Percentiles rank a stretch among this genome's conserved stretches.
These are phyloP conservation scores for Neurospora hispaniola DNA, from an alignment of 495 filamentous ascomycete genomes.

Conservation along the genomic window DNA sequence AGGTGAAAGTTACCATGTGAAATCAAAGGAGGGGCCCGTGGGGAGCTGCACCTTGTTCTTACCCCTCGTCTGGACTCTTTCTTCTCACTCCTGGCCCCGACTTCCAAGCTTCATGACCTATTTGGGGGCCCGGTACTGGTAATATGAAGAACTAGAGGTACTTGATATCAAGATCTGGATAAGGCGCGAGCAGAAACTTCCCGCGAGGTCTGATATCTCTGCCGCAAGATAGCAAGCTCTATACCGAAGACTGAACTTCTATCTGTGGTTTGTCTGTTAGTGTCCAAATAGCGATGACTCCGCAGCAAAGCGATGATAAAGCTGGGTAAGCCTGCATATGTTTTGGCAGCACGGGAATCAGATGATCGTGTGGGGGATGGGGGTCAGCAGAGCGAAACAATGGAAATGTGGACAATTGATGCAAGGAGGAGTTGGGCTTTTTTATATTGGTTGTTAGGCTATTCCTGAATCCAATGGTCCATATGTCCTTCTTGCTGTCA, in stretches of 20 bases:
- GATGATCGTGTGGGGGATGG: neutral
- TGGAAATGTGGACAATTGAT: neutral
- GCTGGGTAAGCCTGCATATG: neutral
- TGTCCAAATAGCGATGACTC: neutral
- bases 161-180: neutral
- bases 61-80: neutral
- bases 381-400: neutral
- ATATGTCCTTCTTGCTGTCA: neutral
- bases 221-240: neutral
- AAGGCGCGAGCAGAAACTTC: neutral
- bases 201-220: neutral
- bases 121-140: neutral
- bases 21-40: neutral
- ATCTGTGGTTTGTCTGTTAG: neutral
- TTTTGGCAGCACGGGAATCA: neutral
- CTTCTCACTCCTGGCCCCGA: neutral
- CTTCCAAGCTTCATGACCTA: neutral
- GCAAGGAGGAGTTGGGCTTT: neutral
- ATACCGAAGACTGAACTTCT: neutral
- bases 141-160: neutral
- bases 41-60: neutral
- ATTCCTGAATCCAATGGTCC: neutral
- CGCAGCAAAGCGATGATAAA: neutral
- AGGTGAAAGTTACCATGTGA: neutral
- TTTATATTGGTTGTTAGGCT: neutral